Percentiles rank a stretch among this genome's conserved stretches.
Evolutionary conservation across 1,284 basidiomycete genomes (phyloP).

Genomic region (Sphagnurus paluster): DNA sequence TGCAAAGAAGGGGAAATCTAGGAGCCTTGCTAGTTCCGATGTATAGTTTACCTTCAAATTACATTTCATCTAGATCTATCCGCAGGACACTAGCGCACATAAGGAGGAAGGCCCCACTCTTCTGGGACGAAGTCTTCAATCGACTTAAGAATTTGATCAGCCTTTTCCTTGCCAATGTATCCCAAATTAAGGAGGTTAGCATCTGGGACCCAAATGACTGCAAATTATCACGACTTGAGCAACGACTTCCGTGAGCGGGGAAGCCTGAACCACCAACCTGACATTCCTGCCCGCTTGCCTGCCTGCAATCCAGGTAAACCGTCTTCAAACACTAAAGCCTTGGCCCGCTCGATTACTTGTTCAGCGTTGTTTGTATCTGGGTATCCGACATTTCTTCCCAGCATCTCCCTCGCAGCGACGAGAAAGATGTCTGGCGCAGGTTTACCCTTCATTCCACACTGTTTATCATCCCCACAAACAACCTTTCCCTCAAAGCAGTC

Average conservation of each 20-base stretch:
- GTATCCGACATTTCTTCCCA: conserved; percentile 56
- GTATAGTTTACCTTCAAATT: not conserved
- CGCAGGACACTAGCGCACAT: conserved; percentile 24
- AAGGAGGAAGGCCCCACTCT: conserved; percentile 76
- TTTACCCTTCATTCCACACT: conserved; percentile 54
- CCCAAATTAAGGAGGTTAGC: conserved; percentile 55
- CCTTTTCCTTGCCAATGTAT: conserved; percentile 42
- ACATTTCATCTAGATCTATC: too few relatives aligned
- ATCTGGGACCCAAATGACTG: conserved; percentile 82
- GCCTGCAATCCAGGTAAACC: conserved; percentile 71
- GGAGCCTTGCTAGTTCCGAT: not conserved
- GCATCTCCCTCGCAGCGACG: conserved; percentile 55
- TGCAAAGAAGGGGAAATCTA: conserved; percentile 11
- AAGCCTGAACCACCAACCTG: conserved; percentile 46
- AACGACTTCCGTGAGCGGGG: not conserved
- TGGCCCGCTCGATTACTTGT: conserved; percentile 48
- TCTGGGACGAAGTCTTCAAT: conserved; percentile 71
- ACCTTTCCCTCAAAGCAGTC: conserved; percentile 58
- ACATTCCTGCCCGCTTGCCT: conserved; percentile 78
- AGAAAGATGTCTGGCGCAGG: conserved; percentile 77
- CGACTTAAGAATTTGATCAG: conserved; percentile 57
- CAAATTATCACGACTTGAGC: conserved; percentile 3
- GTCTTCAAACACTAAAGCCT: conserved; percentile 78
- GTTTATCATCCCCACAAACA: conserved; percentile 67
- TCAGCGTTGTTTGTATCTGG: conserved; percentile 38